These are phyloP conservation scores for Xylariales sp. DNA, from an alignment of 2,329 filamentous ascomycete species.

Conservation along the genomic window DNA sequence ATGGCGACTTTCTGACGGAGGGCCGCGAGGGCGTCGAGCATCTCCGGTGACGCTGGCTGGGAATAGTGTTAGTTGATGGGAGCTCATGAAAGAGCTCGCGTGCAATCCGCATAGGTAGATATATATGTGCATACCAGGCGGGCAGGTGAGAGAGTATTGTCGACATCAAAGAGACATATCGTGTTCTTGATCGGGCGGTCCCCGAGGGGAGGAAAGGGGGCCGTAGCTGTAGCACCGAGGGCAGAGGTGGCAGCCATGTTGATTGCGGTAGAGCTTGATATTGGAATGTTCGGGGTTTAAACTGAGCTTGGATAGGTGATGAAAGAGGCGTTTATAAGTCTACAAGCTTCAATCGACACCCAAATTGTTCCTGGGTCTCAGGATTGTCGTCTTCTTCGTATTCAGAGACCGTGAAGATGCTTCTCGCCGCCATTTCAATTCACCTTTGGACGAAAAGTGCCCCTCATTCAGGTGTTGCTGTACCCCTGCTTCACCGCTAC, in stretches of 20 bases:
- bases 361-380: not conserved
- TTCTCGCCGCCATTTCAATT: not conserved
- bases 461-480: too few species aligned
- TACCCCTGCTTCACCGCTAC: too few species aligned
- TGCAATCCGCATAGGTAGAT: too few species aligned
- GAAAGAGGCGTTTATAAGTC: not conserved
- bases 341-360: not conserved
- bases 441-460: not conserved
- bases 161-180: constrained; percentile 93
- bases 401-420: not conserved
- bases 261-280: not conserved
- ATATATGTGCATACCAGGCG: constrained; percentile 61
- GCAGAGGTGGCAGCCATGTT: not conserved
- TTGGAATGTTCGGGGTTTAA: too few species aligned
- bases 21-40: constrained; percentile 71
- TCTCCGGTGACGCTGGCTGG: constrained; percentile 70
- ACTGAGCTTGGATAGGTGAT: not conserved
- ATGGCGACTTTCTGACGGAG: constrained; percentile 86
- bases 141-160: constrained; percentile 82
- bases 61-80: too few species aligned
- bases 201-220: constrained; percentile 59
- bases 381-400: not conserved
- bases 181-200: constrained; percentile 88
- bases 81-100: too few species aligned
- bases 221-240: constrained; percentile 32